Conservation (phyloP, 2,329 filamentous ascomycete species). For the Penicillium sumatraense region DNA sequence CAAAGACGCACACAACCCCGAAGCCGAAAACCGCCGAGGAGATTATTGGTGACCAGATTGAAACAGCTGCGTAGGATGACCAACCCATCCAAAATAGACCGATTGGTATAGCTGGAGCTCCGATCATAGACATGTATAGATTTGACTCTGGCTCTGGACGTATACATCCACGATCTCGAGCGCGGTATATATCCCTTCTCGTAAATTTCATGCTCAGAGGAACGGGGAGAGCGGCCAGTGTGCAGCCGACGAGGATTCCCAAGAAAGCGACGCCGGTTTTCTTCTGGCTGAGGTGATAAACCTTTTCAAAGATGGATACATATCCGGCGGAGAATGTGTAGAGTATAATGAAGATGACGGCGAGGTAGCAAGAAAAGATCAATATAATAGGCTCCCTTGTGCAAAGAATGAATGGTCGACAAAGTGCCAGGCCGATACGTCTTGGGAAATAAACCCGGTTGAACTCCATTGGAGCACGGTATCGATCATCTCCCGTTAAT, state of each 20-base stretch:
- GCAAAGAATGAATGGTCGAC: slow-evolving; percentile 54
- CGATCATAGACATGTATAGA: slow-evolving; percentile 59
- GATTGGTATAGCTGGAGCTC: slow-evolving; percentile 55
- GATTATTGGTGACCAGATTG: slow-evolving; percentile 42
- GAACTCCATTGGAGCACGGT: slow-evolving; percentile 53
- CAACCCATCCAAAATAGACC: slow-evolving; percentile 64
- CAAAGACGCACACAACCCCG: slow-evolving; percentile 3
- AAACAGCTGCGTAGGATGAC: slow-evolving; percentile 52
- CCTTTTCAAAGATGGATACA: slow-evolving; percentile 5
- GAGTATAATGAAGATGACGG: slow-evolving; percentile 37
- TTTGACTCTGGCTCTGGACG: slow-evolving; percentile 58
- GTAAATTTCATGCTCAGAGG: slow-evolving; percentile 53
- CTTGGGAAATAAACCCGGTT: slow-evolving; percentile 44
- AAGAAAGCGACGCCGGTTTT: slow-evolving; percentile 54
- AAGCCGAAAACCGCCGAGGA: slow-evolving; percentile 4
- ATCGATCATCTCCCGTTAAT: slow-evolving; percentile 52
- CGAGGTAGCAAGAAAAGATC: slow-evolving; percentile 32
- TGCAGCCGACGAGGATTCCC: slow-evolving; percentile 52
- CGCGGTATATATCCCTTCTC: slow-evolving; percentile 48
- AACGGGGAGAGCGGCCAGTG: slow-evolving; percentile 42
- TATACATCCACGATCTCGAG: slow-evolving; percentile 43
- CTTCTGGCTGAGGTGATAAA: slow-evolving; percentile 45
- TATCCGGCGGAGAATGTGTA: slow-evolving; percentile 31
- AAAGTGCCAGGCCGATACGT: slow-evolving; percentile 48
- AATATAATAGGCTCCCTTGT: slow-evolving; percentile 46